Conservation (phyloP, 2,329 filamentous ascomycete species). For the Fusarium redolens region DNA sequence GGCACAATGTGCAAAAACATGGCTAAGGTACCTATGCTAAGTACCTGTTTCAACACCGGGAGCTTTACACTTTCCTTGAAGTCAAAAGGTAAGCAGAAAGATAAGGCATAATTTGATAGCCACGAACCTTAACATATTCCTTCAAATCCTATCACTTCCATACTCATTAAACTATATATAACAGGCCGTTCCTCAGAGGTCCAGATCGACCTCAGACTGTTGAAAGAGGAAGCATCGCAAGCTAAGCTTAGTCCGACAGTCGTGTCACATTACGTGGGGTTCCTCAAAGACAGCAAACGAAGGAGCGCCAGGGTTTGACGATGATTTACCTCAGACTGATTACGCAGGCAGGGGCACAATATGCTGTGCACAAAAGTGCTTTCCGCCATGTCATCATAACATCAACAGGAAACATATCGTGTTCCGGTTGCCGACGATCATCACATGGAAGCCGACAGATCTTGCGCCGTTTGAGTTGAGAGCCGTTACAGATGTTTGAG, state of each 20-base stretch:
- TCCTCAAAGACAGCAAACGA: slow-evolving; percentile 2
- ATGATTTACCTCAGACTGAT: slow-evolving; percentile 32
- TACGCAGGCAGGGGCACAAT: slow-evolving; percentile 27
- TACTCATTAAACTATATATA: background rate
- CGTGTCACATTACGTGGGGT: background rate
- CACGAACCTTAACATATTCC: slow-evolving; percentile 4
- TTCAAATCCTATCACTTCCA: slow-evolving; percentile 3
- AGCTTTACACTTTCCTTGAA: background rate
- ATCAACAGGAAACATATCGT: slow-evolving; percentile 32
- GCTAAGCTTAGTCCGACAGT: slow-evolving; percentile 11
- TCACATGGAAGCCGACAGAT: slow-evolving; percentile 9
- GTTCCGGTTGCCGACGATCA: slow-evolving; percentile 35
- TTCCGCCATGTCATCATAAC: slow-evolving; percentile 18
- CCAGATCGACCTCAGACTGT: background rate
- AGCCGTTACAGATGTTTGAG: slow-evolving; percentile 24
- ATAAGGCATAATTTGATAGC: background rate
- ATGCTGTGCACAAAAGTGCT: slow-evolving; percentile 15
- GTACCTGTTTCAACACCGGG: background rate
- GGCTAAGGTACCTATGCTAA: background rate
- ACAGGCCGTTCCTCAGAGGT: background rate
- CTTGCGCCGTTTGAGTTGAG: slow-evolving; percentile 17
- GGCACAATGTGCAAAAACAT: slow-evolving; percentile 1
- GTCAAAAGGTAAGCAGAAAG: background rate
- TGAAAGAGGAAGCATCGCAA: slow-evolving; percentile 8
- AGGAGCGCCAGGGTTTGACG: slow-evolving; percentile 4